Evolutionary conservation across 345 rosid species (phyloP).

Genomic region (Brassica napus): DNA sequence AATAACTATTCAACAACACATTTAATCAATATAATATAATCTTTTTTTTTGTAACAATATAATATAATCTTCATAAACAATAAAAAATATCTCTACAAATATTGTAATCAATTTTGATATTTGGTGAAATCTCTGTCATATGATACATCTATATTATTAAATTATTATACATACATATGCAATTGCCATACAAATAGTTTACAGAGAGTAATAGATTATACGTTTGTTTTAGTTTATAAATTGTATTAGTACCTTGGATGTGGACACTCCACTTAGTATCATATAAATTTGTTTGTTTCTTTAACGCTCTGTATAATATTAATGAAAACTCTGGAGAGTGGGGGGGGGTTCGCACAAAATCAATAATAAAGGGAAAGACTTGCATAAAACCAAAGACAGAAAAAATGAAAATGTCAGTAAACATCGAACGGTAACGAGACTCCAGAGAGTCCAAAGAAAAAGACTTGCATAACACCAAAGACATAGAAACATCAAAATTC

Average conservation of each 20-base stretch:
- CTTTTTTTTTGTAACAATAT: background rate
- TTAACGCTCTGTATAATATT: background rate
- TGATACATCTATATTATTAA: background rate
- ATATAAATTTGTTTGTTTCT: background rate
- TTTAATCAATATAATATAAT: background rate
- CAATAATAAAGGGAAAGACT: background rate
- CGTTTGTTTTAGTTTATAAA: background rate
- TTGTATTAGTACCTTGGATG: background rate
- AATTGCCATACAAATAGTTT: background rate
- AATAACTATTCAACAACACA: background rate
- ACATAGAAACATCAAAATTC: background rate
- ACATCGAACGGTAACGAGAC: background rate
- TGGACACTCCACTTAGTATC: background rate
- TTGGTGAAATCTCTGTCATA: background rate
- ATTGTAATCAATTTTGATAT: background rate
- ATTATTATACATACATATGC: background rate
- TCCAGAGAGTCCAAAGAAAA: background rate
- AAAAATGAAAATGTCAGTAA: background rate
- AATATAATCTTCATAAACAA: background rate
- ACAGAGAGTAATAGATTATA: background rate
- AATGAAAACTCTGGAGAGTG: too few relatives aligned
- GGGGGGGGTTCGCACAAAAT: background rate
- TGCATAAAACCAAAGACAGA: too few relatives aligned
- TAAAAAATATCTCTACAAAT: background rate
- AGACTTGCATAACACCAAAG: background rate